These are phyloP conservation scores for Discostella pseudostelligera DNA, from an alignment of 108 stramenopile genomes.

Conservation along the genomic window DNA sequence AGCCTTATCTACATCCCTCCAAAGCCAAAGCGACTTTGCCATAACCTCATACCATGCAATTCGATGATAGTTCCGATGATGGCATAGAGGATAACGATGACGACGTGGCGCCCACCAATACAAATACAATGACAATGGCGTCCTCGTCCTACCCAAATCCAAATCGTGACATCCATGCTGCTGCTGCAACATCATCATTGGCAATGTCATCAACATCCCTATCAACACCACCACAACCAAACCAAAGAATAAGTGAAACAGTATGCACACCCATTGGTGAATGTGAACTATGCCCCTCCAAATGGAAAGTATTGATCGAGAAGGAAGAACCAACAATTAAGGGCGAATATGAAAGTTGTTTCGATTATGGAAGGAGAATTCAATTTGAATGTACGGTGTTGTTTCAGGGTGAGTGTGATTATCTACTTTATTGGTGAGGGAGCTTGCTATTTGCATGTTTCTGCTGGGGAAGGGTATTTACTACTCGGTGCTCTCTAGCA, in stretches of 20 bases:
- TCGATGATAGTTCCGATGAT: constrained; percentile 16
- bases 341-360: constrained; percentile 38
- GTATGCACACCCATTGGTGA: constrained; percentile 29
- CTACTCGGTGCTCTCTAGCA: background rate
- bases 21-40: no score
- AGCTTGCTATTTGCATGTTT: no score
- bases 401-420: constrained; percentile 30
- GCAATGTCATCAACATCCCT: background rate
- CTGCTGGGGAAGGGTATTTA: no score
- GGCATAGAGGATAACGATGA: background rate
- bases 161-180: no score
- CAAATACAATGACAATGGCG: background rate
- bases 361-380: constrained; percentile 26
- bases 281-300: constrained; percentile 30
- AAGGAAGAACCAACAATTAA: constrained; percentile 28
- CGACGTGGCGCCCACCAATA: background rate
- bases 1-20: no score
- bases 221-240: constrained; percentile 1
- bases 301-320: constrained; percentile 21
- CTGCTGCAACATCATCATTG: no score
- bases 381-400: constrained; percentile 32
- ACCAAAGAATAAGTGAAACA: background rate
- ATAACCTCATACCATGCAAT: background rate
- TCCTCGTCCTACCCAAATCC: no score
- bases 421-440: no score